Base-by-base conservation (phyloP, 331 rosid species). In the Pyracantha coccinea region DNA sequence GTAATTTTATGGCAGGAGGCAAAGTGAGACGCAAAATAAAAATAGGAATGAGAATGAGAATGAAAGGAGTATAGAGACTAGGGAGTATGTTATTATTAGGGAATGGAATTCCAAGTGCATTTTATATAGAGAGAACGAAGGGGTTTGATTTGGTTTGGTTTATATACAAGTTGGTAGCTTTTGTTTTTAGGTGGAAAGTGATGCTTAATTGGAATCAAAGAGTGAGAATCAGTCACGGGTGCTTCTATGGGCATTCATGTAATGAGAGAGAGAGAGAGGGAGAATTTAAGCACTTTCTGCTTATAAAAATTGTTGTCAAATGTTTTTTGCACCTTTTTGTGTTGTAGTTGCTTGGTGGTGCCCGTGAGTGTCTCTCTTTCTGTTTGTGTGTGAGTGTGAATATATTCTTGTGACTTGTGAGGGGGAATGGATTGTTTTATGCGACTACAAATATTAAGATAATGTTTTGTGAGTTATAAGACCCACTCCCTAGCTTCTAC, bases 151-250 rank as follows among this genome's bases (percentile, higher is more conserved):
- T 16, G n/a, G 44, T n/a, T 44, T 61, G 71, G 71, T 83, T 75
- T 83, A 86, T 87, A 85, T 81, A 86, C 64, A 62, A 24, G 55
- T 79, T 47, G 27, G n/a, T 58, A 68, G 54, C 72, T 67, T 53
- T 44, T 38, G 71, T 84, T 52, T 80, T 81, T 80, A 58, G 84
- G 78, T 82, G 79, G 80, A 79, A 87, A 93, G 88, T 78, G 86
- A 79, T 55, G 83, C 29, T 68, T 81, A 86, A 81, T 78, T 74
- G 77, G 87, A 85, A 82, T 77, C 74, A 85, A 72, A 31, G 75
- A 77, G 23, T 6, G 66, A 17, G 10, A 52, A 17, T 6, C 27
- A 64, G 58, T 94, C 99, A 94, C 99, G 99, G 99, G 97, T 86
- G 86, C 35, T 69, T 85, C 77, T 69, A 59, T 68, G 80, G 77